Evolutionary conservation across 305 asterid genomes (phyloP), one percentile per base, ranked within the genome.

Genomic region (Solanum aculeatissimum): DNA sequence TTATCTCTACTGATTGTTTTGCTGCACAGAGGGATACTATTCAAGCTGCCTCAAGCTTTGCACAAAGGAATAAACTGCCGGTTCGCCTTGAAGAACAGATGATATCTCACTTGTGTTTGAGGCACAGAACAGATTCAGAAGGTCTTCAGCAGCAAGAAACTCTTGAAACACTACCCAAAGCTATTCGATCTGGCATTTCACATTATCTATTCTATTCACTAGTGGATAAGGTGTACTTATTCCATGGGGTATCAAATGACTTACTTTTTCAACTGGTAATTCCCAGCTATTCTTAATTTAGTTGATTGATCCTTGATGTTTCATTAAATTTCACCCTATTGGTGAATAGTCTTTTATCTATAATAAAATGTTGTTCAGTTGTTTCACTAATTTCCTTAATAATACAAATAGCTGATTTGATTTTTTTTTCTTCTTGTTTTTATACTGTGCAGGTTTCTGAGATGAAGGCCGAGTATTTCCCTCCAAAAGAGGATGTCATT

Each of bases 211-310:
- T 95, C 89, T 92, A 93, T 74, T 57, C 92, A 19, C 89, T 92
- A 42, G 93, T 95, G 35, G 95, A 92, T 15, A 90, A 87, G 87
- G 98, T 90, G 82, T 95, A 95, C 86, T 87, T 95, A 88, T 93
- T 95, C 90, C 82, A 88, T 12, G 97, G 97, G 83, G 93, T 95
- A 54, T 95, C 98, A 8, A 82, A 90, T 68, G 97, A 95, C 89
- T 91, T 95, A 6, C 95, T 93, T 80, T 93, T 95, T 90, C 98
- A 95, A 92, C 90, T 95, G 97, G 98, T 95, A 92, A 86, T 68
- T 63, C 38, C 80, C 16, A 15, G 21, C 15, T 79, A 21, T 40
- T 23, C 75, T 15, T 32, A 69, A 4, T 29, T 72, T 35, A 19
- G 69, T 53, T 21, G 78, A 69, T 47, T 51, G 29, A 43, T 72